Conservation (phyloP, 495 filamentous ascomycete species). For the Thermothielavioides terrestris region DNA sequence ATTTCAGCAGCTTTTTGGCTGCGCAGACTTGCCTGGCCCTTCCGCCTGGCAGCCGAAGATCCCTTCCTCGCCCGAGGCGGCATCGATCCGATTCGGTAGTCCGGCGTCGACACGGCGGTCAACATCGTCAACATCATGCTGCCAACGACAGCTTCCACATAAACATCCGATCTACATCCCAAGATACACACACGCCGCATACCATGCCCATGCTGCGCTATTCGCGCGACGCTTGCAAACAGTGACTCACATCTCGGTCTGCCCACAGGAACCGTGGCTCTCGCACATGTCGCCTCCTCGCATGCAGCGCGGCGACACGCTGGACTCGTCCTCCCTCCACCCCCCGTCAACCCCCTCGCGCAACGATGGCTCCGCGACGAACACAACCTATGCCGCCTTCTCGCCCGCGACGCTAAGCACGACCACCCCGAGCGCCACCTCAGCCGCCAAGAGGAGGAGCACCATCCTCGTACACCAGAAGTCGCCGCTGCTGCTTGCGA, state of each 20-base stretch:
- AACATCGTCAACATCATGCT: no score
- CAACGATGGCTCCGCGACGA: conserved; percentile 23
- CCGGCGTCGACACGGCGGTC: no score
- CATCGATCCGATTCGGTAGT: no score
- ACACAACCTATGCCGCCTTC: conserved; percentile 50
- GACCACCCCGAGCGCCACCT: conserved; percentile 39
- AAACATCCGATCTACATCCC: no score
- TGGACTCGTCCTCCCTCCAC: conserved; percentile 18
- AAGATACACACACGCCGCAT: no score
- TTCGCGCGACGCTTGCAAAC: no score
- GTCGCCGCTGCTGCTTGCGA: conserved; percentile 84
- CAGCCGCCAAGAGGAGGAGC: conserved; percentile 67
- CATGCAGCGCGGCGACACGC: conserved; percentile 28
- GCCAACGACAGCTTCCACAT: no score
- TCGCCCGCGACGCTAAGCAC: conserved; percentile 70
- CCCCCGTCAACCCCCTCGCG: conserved; percentile 19
- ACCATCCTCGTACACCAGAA: conserved; percentile 96
- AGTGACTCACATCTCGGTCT: conserved; percentile 6
- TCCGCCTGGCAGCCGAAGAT: no score
- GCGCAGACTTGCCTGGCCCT: no score
- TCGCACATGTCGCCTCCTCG: conserved; percentile 42
- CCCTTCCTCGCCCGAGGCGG: no score
- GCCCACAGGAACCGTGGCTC: conserved; percentile 39
- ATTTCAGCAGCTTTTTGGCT: no score
- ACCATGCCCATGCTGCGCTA: no score